Conservation (phyloP, 2,329 filamentous ascomycete species). For the Chaetothyriales sp. region DNA sequence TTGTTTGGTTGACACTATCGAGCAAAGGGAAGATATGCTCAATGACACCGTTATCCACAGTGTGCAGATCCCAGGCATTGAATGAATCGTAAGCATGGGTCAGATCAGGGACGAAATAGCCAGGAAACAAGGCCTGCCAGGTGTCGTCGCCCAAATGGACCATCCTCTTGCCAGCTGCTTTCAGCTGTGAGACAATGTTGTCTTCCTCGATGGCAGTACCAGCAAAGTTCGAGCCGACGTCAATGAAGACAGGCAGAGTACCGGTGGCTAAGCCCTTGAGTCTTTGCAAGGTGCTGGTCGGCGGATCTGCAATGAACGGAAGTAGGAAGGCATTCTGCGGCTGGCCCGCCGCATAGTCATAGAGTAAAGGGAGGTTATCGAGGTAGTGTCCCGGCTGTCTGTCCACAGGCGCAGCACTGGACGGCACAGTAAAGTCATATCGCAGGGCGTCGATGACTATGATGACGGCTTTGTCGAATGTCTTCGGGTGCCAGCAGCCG, state of each 20-base stretch:
- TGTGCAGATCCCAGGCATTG: slow-evolving; percentile 96
- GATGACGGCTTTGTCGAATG: slow-evolving; percentile 80
- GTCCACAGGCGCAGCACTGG: slow-evolving; percentile 31
- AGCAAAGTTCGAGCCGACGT: slow-evolving; percentile 87
- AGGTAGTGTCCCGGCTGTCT: slow-evolving; percentile 53
- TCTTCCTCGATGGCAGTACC: slow-evolving; percentile 94
- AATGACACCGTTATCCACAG: slow-evolving; percentile 85
- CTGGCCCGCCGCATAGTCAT: slow-evolving; percentile 59
- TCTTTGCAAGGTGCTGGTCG: slow-evolving; percentile 81
- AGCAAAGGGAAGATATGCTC: slow-evolving; percentile 81
- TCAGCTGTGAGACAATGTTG: slow-evolving; percentile 52
- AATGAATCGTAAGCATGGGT: slow-evolving; percentile 90
- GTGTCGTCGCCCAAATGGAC: slow-evolving; percentile 97
- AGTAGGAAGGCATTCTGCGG: slow-evolving; percentile 77
- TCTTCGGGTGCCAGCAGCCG: slow-evolving; percentile 94
- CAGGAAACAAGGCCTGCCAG: slow-evolving; percentile 85
- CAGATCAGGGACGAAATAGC: slow-evolving; percentile 76
- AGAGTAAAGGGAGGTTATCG: slow-evolving; percentile 71
- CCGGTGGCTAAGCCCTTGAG: slow-evolving; percentile 91
- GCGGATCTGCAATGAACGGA: slow-evolving; percentile 93
- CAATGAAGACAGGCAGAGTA: slow-evolving; percentile 85
- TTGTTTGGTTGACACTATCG: slow-evolving; percentile 43
- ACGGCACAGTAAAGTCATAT: slow-evolving; percentile 91
- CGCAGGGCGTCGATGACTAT: slow-evolving; percentile 84
- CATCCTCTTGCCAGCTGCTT: slow-evolving; percentile 54